Evolutionary conservation across 495 filamentous ascomycete genomes (phyloP).

Genomic region (Penicillium desertorum): DNA sequence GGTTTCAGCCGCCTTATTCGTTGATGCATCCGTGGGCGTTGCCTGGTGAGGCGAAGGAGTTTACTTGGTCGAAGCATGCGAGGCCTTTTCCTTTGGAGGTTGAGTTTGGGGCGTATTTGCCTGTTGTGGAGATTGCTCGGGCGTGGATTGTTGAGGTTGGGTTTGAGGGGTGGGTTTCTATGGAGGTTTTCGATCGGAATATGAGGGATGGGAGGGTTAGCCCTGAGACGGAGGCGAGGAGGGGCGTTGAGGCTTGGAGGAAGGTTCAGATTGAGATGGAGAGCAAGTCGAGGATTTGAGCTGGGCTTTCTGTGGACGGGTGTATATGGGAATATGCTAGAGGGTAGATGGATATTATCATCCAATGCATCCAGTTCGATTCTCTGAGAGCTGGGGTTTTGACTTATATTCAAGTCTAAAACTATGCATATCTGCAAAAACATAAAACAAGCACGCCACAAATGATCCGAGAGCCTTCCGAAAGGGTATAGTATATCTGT

Average conservation of each 20-base stretch:
- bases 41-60: slow-evolving; percentile 59
- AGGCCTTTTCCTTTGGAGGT: slow-evolving; percentile 39
- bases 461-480: background rate
- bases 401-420: slow-evolving; percentile 11
- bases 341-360: background rate
- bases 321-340: background rate
- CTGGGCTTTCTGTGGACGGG: background rate
- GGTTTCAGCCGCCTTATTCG: slow-evolving; percentile 57
- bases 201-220: slow-evolving; percentile 51
- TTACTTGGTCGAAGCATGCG: slow-evolving; percentile 77
- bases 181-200: slow-evolving; percentile 69
- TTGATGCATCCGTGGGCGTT: slow-evolving; percentile 61
- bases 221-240: slow-evolving; percentile 20
- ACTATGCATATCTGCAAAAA: background rate
- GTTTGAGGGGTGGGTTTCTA: slow-evolving; percentile 68
- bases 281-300: background rate
- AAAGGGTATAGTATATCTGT: slow-evolving; percentile 10
- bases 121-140: slow-evolving; percentile 22
- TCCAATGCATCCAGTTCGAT: background rate
- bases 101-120: slow-evolving; percentile 9
- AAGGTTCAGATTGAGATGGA: slow-evolving; percentile 20
- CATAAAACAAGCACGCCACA: background rate
- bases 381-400: background rate
- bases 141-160: slow-evolving; percentile 61
- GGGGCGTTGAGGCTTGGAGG: slow-evolving; percentile 31